Percentiles rank a stretch among this genome's conserved stretches.
These are phyloP conservation scores for Ogataea philodendri DNA, from an alignment of 805 yeast genomes.

Conservation along the genomic window DNA sequence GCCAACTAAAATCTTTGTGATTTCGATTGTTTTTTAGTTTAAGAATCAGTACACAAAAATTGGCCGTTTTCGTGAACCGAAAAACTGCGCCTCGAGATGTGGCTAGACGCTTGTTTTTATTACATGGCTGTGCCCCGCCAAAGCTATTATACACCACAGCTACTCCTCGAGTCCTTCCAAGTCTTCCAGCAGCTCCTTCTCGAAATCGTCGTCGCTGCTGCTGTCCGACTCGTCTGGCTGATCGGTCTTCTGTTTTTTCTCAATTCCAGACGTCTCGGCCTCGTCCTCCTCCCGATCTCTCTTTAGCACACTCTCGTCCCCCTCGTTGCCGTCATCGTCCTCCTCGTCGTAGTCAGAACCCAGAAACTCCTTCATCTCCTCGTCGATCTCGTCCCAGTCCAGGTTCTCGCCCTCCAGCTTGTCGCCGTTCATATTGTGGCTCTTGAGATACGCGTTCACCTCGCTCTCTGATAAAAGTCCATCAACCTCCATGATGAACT, in stretches of 20 bases:
- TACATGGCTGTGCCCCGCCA: too few species aligned
- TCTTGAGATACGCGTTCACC: conserved; percentile 43
- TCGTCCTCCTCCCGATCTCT: conserved; percentile 23
- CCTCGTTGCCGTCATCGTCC: conserved; percentile 25
- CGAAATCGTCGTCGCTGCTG: conserved; percentile 49
- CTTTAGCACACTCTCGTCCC: conserved; percentile 16
- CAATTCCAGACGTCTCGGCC: conserved; percentile 24
- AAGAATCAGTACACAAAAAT: conserved; percentile 6
- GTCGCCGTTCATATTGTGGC: conserved; percentile 38
- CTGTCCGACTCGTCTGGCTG: conserved; percentile 16
- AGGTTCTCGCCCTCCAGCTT: conserved; percentile 41
- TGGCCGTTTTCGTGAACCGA: conserved; percentile 1
- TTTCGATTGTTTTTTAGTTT: conserved; percentile 4
- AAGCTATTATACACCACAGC: conserved; percentile 4
- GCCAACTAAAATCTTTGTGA: background rate
- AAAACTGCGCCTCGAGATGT: too few species aligned
- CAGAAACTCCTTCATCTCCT: conserved; percentile 52
- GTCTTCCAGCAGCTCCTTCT: conserved; percentile 48
- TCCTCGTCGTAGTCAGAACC: conserved; percentile 45
- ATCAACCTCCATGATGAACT: conserved; percentile 53
- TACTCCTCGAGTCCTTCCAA: conserved; percentile 44
- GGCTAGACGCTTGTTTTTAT: conserved; percentile 1
- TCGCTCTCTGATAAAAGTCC: conserved; percentile 44
- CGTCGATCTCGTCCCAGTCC: conserved; percentile 55
- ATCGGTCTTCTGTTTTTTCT: conserved; percentile 20